A percentile compares a stretch with the other conserved stretches of the same genome.
phyloP scores from a whole-genome alignment of 805 yeast species.

The Candida verbasci region DNA sequence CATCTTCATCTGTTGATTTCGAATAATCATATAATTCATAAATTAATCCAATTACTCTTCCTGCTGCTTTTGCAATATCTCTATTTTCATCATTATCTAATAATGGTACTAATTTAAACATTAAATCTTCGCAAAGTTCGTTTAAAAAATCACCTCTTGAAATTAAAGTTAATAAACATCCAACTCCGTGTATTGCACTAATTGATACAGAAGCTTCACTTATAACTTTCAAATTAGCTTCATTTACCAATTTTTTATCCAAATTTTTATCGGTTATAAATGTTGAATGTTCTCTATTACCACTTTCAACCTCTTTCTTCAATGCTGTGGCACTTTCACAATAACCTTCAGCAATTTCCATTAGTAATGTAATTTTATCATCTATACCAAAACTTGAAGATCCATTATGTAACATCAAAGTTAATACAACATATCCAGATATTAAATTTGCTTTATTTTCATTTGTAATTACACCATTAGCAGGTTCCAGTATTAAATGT shows the following conservation, averaged over 20 bases:
- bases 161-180: constrained; percentile 40
- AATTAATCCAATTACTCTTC: constrained; percentile 50
- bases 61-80: constrained; percentile 52
- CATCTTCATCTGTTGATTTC: constrained; percentile 23
- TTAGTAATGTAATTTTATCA: constrained; percentile 37
- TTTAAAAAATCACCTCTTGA: constrained; percentile 40
- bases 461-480: constrained; percentile 28
- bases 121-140: constrained; percentile 33
- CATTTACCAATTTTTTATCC: constrained; percentile 31
- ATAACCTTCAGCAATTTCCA: constrained; percentile 42
- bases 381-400: constrained; percentile 49
- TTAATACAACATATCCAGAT: constrained; percentile 34
- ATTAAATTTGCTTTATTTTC: constrained; percentile 36
- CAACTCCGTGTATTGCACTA: constrained; percentile 45
- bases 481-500: constrained; percentile 29
- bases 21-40: constrained; percentile 50
- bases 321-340: constrained; percentile 25
- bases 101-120: constrained; percentile 35
- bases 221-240: constrained; percentile 24
- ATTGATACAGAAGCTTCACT: constrained; percentile 36
- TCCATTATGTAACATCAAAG: constrained; percentile 43
- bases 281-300: constrained; percentile 41
- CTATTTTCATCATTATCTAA: constrained; percentile 37
- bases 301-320: constrained; percentile 31
- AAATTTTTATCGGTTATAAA: constrained; percentile 29